Conservation (phyloP, 352 stramenopile genomes). For the Sclerospora graminicola region DNA sequence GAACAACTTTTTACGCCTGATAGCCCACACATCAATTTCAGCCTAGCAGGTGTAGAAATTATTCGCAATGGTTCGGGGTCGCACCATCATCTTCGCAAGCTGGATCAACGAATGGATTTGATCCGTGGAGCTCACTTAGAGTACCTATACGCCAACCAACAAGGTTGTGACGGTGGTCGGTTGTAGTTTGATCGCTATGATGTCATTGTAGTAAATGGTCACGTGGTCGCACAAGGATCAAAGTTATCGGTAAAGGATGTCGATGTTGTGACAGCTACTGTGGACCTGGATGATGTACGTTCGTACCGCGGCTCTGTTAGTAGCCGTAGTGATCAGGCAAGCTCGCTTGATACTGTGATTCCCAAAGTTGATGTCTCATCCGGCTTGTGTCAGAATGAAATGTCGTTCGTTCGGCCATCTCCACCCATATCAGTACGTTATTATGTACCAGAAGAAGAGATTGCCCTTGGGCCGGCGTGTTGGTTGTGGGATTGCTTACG, state of each 20-base stretch:
- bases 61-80: slow-evolving; percentile 95
- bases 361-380: slow-evolving; percentile 69
- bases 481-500: slow-evolving; percentile 99
- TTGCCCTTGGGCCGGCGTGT: slow-evolving; percentile 93
- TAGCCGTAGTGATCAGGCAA: slow-evolving; percentile 92
- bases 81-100: slow-evolving; percentile 95
- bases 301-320: slow-evolving; percentile 91
- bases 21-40: slow-evolving; percentile 91
- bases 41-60: slow-evolving; percentile 93
- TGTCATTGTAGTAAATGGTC: slow-evolving; percentile 95
- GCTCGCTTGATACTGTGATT: slow-evolving; percentile 48
- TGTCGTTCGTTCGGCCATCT: slow-evolving; percentile 24
- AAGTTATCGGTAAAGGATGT: slow-evolving; percentile 97
- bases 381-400: slow-evolving; percentile 63
- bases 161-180: slow-evolving; percentile 94
- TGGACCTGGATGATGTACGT: slow-evolving; percentile 97
- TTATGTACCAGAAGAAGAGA: slow-evolving; percentile 97
- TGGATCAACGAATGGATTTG: slow-evolving; percentile 87
- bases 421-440: slow-evolving; percentile 51
- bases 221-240: slow-evolving; percentile 91
- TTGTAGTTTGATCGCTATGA: slow-evolving; percentile 97
- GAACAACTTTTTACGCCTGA: slow-evolving; percentile 97
- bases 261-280: slow-evolving; percentile 92
- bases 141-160: slow-evolving; percentile 97
- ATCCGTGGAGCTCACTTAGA: slow-evolving; percentile 88